Percentiles rank a stretch among this genome's conserved stretches.
phyloP scores from a whole-genome alignment of 2,329 filamentous ascomycete genomes.

The Raffaelea arxii region DNA sequence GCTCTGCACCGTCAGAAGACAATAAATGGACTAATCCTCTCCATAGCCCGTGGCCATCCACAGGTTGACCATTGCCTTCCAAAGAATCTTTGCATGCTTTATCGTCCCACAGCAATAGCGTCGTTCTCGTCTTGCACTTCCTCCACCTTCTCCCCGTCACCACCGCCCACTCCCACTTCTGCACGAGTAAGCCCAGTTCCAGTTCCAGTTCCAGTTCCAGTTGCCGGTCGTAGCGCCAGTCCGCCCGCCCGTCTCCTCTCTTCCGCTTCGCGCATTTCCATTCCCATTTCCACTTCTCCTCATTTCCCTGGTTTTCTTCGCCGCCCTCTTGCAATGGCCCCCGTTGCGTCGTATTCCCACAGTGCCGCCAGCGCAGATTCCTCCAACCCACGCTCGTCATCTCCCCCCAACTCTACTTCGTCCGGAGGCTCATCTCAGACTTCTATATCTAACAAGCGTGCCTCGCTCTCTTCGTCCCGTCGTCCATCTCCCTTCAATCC shows the following conservation, averaged over 20 bases:
- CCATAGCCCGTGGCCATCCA: constrained; percentile 1
- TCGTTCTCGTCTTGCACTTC: background rate
- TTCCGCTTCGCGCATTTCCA: background rate
- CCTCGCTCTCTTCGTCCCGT: constrained; percentile 38
- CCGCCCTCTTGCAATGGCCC: constrained; percentile 15
- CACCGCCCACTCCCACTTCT: background rate
- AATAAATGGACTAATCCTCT: constrained; percentile 13
- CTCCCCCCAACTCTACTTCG: constrained; percentile 37
- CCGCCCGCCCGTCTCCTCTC: background rate
- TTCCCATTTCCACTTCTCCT: constrained; percentile 2
- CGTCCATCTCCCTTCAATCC: constrained; percentile 44
- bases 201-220: too few species aligned
- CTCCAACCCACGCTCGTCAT: constrained; percentile 44
- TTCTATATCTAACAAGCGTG: constrained; percentile 41
- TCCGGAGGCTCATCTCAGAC: constrained; percentile 39
- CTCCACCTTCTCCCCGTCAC: background rate
- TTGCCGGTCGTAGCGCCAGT: too few species aligned
- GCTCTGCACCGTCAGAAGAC: constrained; percentile 8
- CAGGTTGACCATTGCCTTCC: background rate
- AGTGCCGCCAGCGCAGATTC: constrained; percentile 38
- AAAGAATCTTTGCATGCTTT: constrained; percentile 1
- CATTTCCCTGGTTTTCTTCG: background rate
- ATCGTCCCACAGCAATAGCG: constrained; percentile 1
- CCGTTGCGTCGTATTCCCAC: constrained; percentile 36
- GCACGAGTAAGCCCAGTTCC: too few species aligned